phyloP scores from a whole-genome alignment of 345 rosid genomes.

The Lumnitzera littorea region DNA sequence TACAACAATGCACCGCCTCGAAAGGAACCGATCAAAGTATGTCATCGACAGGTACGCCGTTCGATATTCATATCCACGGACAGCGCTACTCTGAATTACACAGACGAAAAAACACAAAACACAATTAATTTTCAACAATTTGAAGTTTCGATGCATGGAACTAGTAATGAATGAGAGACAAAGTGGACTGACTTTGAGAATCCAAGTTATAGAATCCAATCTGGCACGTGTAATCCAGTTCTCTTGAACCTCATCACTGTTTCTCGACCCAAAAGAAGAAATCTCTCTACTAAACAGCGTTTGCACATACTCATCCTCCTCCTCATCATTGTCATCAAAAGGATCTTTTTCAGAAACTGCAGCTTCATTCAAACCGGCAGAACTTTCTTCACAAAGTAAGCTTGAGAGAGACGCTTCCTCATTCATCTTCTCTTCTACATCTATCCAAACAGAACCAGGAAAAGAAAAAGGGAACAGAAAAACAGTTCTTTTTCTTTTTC shows the following conservation, averaged over 20 bases:
- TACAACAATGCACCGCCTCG: slow-evolving; percentile 32
- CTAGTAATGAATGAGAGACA: not conserved
- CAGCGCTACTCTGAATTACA: slow-evolving; percentile 33
- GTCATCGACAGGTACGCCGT: slow-evolving; percentile 46
- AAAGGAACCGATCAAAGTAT: slow-evolving; percentile 52
- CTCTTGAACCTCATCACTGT: slow-evolving; percentile 14
- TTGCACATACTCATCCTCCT: slow-evolving; percentile 20
- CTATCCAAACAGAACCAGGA: not conserved
- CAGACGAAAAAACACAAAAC: not conserved
- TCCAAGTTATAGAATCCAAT: slow-evolving; percentile 41
- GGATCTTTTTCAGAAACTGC: slow-evolving; percentile 9
- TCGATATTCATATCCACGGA: slow-evolving; percentile 32
- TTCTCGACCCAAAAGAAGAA: slow-evolving; percentile 17
- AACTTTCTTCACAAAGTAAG: slow-evolving; percentile 31
- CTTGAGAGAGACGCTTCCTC: slow-evolving; percentile 14
- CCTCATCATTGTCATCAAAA: not conserved
- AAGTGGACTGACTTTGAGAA: slow-evolving; percentile 34
- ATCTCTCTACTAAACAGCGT: slow-evolving; percentile 34
- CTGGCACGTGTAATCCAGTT: slow-evolving; percentile 32
- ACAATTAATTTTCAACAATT: not conserved
- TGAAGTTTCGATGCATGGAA: not conserved
- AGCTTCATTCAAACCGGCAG: slow-evolving; percentile 15
- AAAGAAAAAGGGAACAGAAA: too few relatives aligned
- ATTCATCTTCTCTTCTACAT: not conserved
- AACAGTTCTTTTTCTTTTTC: too few relatives aligned